These are phyloP conservation scores for Eucalyptus regnans DNA, from an alignment of 345 rosid genomes.

Conservation along the genomic window DNA sequence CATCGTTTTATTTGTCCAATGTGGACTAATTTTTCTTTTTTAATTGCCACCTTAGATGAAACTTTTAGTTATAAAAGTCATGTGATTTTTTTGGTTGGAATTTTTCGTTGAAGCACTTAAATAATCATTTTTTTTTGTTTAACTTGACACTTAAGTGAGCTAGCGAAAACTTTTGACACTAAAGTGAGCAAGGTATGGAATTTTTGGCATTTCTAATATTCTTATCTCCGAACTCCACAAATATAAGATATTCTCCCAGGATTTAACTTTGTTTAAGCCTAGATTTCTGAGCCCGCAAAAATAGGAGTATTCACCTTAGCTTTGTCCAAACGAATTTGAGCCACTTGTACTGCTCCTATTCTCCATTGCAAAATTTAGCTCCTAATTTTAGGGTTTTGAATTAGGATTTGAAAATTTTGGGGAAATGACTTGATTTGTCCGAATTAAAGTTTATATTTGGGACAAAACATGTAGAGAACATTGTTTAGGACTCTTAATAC, in stretches of 20 bases:
- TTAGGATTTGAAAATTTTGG: background rate
- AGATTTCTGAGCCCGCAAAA: background rate
- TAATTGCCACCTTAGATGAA: background rate
- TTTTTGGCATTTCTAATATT: background rate
- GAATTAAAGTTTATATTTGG: too few species aligned
- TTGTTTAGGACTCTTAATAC: background rate
- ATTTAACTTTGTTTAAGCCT: background rate
- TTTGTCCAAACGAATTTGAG: too few species aligned
- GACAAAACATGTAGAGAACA: too few species aligned
- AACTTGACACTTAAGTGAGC: background rate
- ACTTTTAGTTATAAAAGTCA: too few species aligned
- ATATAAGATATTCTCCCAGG: background rate
- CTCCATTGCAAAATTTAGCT: background rate
- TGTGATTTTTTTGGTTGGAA: too few species aligned
- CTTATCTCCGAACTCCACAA: background rate
- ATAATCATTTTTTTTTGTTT: too few species aligned
- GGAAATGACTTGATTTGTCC: background rate
- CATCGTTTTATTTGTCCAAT: background rate
- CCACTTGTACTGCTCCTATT: too few species aligned
- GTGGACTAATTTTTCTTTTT: background rate
- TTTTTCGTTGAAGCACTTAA: too few species aligned
- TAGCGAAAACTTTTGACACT: rapidly evolving
- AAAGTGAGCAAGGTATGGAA: rapidly evolving
- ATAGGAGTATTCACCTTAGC: background rate
- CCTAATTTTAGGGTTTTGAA: background rate